phyloP scores from a whole-genome alignment of 2,329 filamentous ascomycete species.

The Drechslerella stenobrocha region DNA sequence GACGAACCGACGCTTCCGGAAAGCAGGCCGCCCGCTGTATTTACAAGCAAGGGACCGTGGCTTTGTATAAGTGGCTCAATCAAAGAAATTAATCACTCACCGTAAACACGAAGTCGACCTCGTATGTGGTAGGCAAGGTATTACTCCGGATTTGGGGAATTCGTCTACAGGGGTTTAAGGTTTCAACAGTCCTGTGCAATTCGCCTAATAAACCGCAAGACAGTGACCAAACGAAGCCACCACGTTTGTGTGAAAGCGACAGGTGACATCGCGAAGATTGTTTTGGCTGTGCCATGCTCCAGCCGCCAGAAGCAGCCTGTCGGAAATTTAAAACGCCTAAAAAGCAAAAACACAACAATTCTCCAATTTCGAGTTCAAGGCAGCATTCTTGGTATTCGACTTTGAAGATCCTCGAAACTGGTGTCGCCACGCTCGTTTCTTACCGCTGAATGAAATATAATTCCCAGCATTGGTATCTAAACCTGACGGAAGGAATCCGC shows the following conservation, averaged over 20 bases:
- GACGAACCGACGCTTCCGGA: no score
- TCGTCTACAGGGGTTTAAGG: not conserved
- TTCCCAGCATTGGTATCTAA: not conserved
- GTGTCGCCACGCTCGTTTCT: not conserved
- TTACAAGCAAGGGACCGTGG: no score
- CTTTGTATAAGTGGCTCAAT: not conserved
- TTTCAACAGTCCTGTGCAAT: not conserved
- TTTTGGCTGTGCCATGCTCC: not conserved
- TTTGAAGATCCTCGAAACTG: not conserved
- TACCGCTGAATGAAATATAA: not conserved
- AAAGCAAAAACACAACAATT: not conserved
- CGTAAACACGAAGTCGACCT: not conserved
- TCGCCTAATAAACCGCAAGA: not conserved
- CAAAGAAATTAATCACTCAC: slow-evolving; percentile 5
- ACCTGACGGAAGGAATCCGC: no score
- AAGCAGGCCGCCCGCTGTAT: no score
- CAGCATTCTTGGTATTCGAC: not conserved
- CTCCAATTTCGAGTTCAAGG: no score
- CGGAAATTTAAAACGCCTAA: slow-evolving; percentile 4
- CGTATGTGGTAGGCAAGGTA: not conserved
- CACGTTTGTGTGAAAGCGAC: slow-evolving; percentile 2
- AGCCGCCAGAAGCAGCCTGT: not conserved
- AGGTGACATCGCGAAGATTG: slow-evolving; percentile 2
- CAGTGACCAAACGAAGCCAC: slow-evolving; percentile 1
- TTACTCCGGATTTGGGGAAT: not conserved